Conservation (phyloP, 352 stramenopile genomes). For the Pythium aristosporum region DNA sequence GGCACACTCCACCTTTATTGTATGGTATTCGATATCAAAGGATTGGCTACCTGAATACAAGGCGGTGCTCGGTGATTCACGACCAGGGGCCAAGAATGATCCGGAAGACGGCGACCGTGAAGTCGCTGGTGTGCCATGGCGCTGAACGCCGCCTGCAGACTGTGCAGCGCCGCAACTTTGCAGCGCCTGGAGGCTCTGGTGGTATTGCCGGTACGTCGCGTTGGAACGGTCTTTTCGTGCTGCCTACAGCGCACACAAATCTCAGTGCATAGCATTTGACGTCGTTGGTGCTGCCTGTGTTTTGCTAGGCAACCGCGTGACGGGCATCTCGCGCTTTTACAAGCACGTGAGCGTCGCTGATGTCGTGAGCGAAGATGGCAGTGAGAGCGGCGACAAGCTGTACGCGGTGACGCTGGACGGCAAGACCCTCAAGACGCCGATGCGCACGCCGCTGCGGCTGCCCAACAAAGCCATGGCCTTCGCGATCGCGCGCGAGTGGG, state of each 20-base stretch:
- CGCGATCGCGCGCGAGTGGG: slow-evolving; percentile 82
- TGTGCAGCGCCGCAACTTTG: slow-evolving; percentile 22
- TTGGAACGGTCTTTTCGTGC: neutral
- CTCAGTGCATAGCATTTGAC: neutral
- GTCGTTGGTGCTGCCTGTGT: neutral
- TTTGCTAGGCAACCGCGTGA: slow-evolving; percentile 69
- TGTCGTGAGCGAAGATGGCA: slow-evolving; percentile 28
- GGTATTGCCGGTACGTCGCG: slow-evolving; percentile 27
- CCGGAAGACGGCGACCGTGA: slow-evolving; percentile 9
- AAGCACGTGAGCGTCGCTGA: slow-evolving; percentile 72
- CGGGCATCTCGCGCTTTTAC: slow-evolving; percentile 79
- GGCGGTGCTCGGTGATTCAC: neutral
- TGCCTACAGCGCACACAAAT: neutral
- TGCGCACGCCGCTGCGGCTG: slow-evolving; percentile 57
- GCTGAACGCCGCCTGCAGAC: slow-evolving; percentile 9
- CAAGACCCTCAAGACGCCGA: slow-evolving; percentile 79
- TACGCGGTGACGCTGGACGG: slow-evolving; percentile 80
- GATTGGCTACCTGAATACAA: neutral
- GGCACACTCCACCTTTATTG: neutral
- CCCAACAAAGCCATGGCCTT: slow-evolving; percentile 67
- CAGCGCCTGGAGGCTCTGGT: slow-evolving; percentile 24
- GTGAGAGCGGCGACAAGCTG: slow-evolving; percentile 9
- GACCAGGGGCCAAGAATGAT: slow-evolving; percentile 18
- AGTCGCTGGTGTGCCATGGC: slow-evolving; percentile 8
- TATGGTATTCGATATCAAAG: neutral